Conservation (phyloP, 2,329 filamentous ascomycete species). For the Penicillium sp. region DNA sequence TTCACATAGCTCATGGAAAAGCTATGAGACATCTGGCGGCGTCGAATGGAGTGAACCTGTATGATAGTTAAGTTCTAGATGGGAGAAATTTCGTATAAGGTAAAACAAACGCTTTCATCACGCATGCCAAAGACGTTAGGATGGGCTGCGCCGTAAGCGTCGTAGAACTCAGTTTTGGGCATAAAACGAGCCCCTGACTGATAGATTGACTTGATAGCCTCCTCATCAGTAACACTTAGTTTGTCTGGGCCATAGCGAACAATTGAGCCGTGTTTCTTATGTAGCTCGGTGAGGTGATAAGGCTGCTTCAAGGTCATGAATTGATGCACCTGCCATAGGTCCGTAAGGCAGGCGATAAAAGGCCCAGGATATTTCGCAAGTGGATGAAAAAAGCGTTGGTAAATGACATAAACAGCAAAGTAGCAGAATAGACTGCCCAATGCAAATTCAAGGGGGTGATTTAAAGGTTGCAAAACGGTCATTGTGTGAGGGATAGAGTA, state of each 20-base stretch:
- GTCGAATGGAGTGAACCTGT: constrained; percentile 8
- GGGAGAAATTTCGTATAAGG: not conserved
- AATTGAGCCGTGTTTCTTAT: constrained; percentile 27
- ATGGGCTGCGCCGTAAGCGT: constrained; percentile 31
- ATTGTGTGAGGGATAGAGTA: not conserved
- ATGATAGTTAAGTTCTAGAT: not conserved
- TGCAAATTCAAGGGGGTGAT: not conserved
- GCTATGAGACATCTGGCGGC: constrained; percentile 31
- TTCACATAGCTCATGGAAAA: constrained; percentile 37
- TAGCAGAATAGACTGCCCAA: not conserved
- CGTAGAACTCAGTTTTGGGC: constrained; percentile 39
- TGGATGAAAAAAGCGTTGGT: constrained; percentile 25
- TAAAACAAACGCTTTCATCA: constrained; percentile 23
- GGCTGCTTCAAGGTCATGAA: constrained; percentile 25
- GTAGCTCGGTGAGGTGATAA: constrained; percentile 25
- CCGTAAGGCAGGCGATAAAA: constrained; percentile 33
- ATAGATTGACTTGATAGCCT: constrained; percentile 30
- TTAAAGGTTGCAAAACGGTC: not conserved
- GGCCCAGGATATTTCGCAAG: constrained; percentile 32
- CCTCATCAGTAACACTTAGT: constrained; percentile 30
- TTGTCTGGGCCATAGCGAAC: constrained; percentile 35
- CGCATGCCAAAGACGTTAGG: constrained; percentile 38
- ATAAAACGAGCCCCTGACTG: constrained; percentile 28
- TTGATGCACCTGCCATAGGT: constrained; percentile 32
- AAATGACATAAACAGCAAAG: not conserved